Evolutionary conservation across 2,329 filamentous ascomycete genomes (phyloP), one percentile per base, ranked within the genome.

Genomic region (Leptographium procerum): DNA sequence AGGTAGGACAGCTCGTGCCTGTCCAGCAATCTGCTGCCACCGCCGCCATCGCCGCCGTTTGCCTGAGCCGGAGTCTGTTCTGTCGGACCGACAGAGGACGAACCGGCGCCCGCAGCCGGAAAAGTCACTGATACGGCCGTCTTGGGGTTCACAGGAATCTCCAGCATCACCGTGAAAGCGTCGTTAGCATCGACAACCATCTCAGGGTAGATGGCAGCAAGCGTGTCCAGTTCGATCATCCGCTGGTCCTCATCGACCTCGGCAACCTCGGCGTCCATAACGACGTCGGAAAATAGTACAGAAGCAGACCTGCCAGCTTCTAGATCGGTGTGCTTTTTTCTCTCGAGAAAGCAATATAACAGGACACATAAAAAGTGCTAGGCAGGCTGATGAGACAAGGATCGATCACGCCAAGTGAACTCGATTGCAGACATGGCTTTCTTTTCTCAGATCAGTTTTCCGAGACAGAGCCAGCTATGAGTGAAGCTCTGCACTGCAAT

Each of bases 161-260:
- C 79, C 59, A 86, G 75, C 50, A 74, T 73, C 66, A 85, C 78
- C 9, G 72, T 73, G 64, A 77, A 77, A n/a, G 67, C 67, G 59
- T 76, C 71, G 34, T 74, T 64, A 8, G 72, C 66, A 52, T 74
- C 68, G 24, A 75, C 67, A 33, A 73, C 73, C 16, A 87, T 78
- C 69, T 87, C 85, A n/a, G 84, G 84, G 63, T 80, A 88, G 65
- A 88, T 87, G 61, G 83, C 82, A 58, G 76, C 72, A 58, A 87
- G 76, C 16, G 82, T 79, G 65, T 76, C 78, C 57, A 87, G 74
- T 73, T 87, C 84, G 52, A 77, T 72, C 57, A 75, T 69, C 55
- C 84, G 82, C 62, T 76, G 73, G 65, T 83, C 78, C 65, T 80
- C 76, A 62, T 69, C 71, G 59, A 71, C 68, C 6, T 80, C 76